Conservation (phyloP, 78 protist genomes). For the Paulinella micropora region DNA sequence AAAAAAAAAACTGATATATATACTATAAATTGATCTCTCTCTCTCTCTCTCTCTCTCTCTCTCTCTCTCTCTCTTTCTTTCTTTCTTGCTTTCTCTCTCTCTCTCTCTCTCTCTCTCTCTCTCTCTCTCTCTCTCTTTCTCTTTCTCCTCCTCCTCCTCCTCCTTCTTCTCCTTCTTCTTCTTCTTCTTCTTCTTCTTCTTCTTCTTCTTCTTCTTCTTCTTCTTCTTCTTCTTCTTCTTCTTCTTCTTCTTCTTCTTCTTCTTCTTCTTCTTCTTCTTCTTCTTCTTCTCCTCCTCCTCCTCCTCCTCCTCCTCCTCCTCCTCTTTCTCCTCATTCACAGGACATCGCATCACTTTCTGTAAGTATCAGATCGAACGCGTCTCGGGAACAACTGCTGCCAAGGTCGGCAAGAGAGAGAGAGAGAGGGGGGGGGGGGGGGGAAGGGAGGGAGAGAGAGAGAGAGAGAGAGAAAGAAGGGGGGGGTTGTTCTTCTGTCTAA, state of each 20-base stretch:
- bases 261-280: background rate
- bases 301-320: background rate
- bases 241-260: background rate
- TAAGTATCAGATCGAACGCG: background rate
- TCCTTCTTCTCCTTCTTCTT: background rate
- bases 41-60: no score
- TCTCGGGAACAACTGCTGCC: background rate
- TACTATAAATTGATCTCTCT: no score
- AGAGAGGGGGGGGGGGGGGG: no score
- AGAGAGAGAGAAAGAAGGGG: no score
- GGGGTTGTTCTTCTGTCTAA: background rate
- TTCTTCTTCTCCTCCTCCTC: background rate
- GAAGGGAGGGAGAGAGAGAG: no score
- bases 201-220: background rate
- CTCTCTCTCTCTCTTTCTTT: background rate
- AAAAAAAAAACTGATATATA: no score
- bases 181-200: no score
- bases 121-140: conserved; percentile 1
- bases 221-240: background rate
- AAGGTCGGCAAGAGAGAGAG: no score
- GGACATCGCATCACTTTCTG: background rate
- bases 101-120: background rate
- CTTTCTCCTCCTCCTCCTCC: background rate
- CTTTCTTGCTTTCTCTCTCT: no score
- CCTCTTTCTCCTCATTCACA: background rate